Evolutionary conservation across 2,329 filamentous ascomycete species (phyloP), one percentile per base, ranked within the genome.

Genomic region (Nothopassalora personata): DNA sequence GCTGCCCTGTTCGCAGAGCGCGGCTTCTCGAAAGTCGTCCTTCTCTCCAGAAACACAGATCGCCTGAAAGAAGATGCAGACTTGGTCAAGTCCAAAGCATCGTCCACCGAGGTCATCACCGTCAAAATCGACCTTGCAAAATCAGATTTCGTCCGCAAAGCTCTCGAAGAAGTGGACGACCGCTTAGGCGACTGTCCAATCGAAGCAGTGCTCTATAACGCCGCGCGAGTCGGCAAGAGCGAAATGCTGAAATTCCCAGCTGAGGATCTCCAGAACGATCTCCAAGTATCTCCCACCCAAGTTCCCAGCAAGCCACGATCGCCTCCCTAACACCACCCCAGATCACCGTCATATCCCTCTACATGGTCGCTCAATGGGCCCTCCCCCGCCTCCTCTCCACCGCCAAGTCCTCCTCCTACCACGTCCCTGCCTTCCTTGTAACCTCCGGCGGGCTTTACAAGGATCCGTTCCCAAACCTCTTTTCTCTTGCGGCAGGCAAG

Each of bases 141-240:
- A 49, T 66, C 72, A 0, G 58, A 62, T 0, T 70, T 72, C 4
- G 71, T 81, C 19, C 66, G 70, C 3, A 61, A 59, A 1, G 73
- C 74, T 0, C 71, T 82, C 0, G 64, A 71, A 8, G 65, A 77
- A 27, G 70, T 78, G 5, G 76, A 76, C 15, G 71, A 73, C 9
- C 64, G 74, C n/a, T 52, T 68, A 10, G 61, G 60, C 18, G 74
- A 72, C 36, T 64, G 67, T 2, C 71, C 58, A 9, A 39, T 80
- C 0, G 76, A 80, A 47, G 76, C 75, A 10, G 69, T 82, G 1
- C 75, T 80, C 49, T 82, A 76, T 72, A 82, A 83, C 61, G 79
- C 80, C 0, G 80, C 80, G 1, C 68, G 76, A 0, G 75, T 81
- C 2, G 71, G 72, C 10, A 70, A 72, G 1, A 76, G 73, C 9